phyloP scores from a whole-genome alignment of 345 rosid species.

The Brassica carinata region DNA sequence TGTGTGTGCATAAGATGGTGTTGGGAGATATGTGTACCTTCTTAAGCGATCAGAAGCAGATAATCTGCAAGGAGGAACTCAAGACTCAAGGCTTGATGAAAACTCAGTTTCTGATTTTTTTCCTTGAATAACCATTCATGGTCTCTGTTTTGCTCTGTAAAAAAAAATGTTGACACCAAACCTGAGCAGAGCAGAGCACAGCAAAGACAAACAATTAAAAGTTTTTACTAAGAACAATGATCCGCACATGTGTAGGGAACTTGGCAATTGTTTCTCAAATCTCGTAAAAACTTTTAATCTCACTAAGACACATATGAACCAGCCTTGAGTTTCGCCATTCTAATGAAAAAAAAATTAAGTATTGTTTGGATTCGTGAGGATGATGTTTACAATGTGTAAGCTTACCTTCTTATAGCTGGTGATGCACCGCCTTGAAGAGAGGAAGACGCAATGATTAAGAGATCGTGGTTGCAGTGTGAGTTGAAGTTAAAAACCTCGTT shows the following conservation, averaged over 20 bases:
- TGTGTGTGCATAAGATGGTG: neutral
- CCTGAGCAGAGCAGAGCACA: neutral
- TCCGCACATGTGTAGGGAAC: slow-evolving; percentile 2
- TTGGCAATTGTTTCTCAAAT: neutral
- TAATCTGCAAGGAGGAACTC: slow-evolving; percentile 69
- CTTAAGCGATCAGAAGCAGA: slow-evolving; percentile 81
- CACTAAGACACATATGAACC: neutral
- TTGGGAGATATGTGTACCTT: slow-evolving; percentile 54
- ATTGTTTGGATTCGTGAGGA: too few species aligned
- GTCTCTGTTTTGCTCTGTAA: slow-evolving; percentile 65
- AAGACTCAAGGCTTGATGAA: slow-evolving; percentile 59
- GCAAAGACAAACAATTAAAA: neutral
- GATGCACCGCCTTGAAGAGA: too few species aligned
- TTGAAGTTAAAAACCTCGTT: too few species aligned
- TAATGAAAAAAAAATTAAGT: too few species aligned
- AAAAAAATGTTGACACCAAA: neutral
- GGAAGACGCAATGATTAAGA: too few species aligned
- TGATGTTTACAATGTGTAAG: too few species aligned
- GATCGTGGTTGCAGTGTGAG: too few species aligned
- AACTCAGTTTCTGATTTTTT: slow-evolving; percentile 62
- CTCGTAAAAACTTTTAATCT: neutral
- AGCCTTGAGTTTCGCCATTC: too few species aligned
- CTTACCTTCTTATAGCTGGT: too few species aligned
- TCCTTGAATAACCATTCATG: slow-evolving; percentile 60
- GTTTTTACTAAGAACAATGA: neutral